Evolutionary conservation across 179 eudicot species (phyloP).

Genomic region (Monotropa hypopitys): DNA sequence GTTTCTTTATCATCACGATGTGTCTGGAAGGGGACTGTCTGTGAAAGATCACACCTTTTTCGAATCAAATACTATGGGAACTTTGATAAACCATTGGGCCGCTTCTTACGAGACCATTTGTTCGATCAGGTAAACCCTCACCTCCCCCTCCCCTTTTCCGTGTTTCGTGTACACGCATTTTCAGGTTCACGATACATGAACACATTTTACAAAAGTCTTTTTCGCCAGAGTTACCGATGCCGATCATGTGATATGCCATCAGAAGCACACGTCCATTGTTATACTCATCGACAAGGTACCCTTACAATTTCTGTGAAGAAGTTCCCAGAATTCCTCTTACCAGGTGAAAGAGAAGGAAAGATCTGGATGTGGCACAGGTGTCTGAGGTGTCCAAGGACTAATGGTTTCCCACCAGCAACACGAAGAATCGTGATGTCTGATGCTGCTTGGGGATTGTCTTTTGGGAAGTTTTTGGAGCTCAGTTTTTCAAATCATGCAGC

Average conservation of each 20-base stretch:
- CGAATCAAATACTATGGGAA: conserved; percentile 91
- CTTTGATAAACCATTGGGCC: conserved; percentile 90
- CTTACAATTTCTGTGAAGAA: conserved; percentile 99
- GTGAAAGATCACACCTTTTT: conserved; percentile 89
- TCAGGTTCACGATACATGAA: background rate
- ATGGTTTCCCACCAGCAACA: conserved; percentile 91
- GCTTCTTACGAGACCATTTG: conserved; percentile 79
- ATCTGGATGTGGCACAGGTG: conserved; percentile 99
- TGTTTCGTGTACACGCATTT: background rate
- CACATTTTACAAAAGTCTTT: background rate
- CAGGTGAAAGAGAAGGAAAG: conserved; percentile 89
- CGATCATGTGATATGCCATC: conserved; percentile 83
- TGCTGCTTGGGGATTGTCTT: conserved; percentile 99
- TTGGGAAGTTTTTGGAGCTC: conserved; percentile 96
- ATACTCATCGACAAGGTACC: conserved; percentile 95
- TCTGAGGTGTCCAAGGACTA: conserved; percentile 74
- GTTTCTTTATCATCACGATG: conserved; percentile 89
- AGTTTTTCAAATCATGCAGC: conserved; percentile 99
- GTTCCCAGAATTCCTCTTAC: conserved; percentile 55
- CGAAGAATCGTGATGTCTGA: conserved; percentile 93
- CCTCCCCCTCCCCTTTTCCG: background rate
- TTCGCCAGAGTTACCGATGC: conserved; percentile 58
- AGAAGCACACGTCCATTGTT: conserved; percentile 95
- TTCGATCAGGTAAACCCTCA: conserved; percentile 61
- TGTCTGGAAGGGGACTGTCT: conserved; percentile 94